A percentile compares a stretch with the other conserved stretches of the same genome.
Conservation (phyloP, 2,329 filamentous ascomycete genomes). For the Bipolaris victoriae region DNA sequence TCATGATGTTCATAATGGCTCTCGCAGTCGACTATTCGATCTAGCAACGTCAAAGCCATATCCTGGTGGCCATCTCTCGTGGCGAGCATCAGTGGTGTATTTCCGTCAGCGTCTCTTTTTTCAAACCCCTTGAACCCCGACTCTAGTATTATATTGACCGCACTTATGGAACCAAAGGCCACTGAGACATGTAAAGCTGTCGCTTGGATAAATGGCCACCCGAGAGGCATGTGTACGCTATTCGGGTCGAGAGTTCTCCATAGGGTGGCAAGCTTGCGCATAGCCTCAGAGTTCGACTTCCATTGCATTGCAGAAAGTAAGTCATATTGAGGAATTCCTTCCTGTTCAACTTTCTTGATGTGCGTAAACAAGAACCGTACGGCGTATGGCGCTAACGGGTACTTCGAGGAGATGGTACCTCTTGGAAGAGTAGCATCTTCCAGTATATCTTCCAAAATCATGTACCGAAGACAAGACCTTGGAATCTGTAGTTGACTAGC, state of each 20-base stretch:
- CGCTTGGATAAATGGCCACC: neutral
- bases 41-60: neutral
- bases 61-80: neutral
- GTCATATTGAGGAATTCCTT: neutral
- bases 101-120: neutral
- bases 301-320: neutral
- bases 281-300: neutral
- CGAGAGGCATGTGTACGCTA: neutral
- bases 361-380: neutral
- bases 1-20: neutral
- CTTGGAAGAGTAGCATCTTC: neutral
- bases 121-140: neutral
- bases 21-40: neutral
- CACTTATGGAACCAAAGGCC: neutral
- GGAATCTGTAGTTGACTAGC: conserved; percentile 23
- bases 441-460: neutral
- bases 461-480: conserved; percentile 20
- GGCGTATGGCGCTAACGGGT: neutral
- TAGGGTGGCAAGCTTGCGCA: neutral
- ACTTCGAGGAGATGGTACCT: neutral
- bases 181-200: neutral
- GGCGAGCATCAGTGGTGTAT: neutral
- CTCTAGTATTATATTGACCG: neutral
- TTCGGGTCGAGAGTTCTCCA: neutral
- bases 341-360: neutral